These are phyloP conservation scores for Prunella vulgaris DNA, from an alignment of 257 asterid genomes.

Conservation along the genomic window DNA sequence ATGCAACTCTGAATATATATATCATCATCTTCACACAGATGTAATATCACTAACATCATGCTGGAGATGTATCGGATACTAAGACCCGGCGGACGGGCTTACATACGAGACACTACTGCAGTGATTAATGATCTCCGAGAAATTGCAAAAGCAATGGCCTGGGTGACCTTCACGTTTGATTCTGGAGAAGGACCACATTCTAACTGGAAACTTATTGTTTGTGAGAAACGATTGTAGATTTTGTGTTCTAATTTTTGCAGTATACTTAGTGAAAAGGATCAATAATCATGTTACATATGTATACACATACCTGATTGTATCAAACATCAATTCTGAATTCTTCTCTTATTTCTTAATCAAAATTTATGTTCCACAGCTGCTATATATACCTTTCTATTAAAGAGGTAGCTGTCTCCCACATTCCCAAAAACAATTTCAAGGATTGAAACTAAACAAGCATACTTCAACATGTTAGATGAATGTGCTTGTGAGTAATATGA, in stretches of 20 bases:
- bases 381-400: no score
- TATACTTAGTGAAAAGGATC: neutral
- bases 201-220: conserved; percentile 48
- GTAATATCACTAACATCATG: conserved; percentile 56
- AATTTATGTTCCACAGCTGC: neutral
- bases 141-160: conserved; percentile 48
- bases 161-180: conserved; percentile 48
- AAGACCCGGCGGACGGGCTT: conserved; percentile 64
- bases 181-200: conserved; percentile 61
- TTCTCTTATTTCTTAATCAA: no score
- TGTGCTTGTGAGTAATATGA: neutral
- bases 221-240: conserved; percentile 47
- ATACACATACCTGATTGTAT: neutral
- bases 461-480: neutral
- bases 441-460: neutral
- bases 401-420: neutral
- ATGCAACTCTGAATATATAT: neutral
- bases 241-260: neutral
- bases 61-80: conserved; percentile 72
- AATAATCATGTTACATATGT: neutral
- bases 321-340: neutral
- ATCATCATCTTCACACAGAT: conserved; percentile 24
- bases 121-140: conserved; percentile 43
- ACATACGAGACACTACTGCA: conserved; percentile 43
- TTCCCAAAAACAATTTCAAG: neutral